Evolutionary conservation across 805 yeast species (phyloP).

Genomic region (Spathaspora passalidarum): DNA sequence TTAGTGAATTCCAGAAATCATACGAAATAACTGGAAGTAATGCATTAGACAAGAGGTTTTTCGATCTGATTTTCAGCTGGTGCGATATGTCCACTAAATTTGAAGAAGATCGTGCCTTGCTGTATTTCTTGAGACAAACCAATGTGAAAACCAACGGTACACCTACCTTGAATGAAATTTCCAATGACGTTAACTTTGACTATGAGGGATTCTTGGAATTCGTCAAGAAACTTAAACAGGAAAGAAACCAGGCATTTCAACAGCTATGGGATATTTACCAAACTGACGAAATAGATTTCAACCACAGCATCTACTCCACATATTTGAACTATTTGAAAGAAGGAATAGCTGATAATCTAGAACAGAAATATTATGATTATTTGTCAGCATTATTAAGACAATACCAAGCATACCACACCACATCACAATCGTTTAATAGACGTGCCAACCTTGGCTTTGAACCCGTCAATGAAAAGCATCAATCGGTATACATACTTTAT

Average conservation of each 20-base stretch:
- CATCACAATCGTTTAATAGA: conserved; percentile 17
- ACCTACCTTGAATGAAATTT: not conserved
- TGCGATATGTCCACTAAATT: conserved; percentile 31
- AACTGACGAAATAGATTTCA: conserved; percentile 18
- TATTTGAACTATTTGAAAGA: conserved; percentile 25
- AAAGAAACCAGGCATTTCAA: conserved; percentile 23
- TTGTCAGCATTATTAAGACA: conserved; percentile 15
- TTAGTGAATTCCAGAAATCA: conserved; percentile 32
- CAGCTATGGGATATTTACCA: conserved; percentile 37
- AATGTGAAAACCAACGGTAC: conserved; percentile 1
- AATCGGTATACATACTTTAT: conserved; percentile 15
- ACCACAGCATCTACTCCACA: conserved; percentile 20
- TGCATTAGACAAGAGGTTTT: conserved; percentile 21
- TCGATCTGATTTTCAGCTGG: conserved; percentile 39
- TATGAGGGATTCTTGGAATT: conserved; percentile 34
- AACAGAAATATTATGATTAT: conserved; percentile 19
- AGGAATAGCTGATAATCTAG: conserved; percentile 14
- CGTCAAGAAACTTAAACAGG: conserved; percentile 19
- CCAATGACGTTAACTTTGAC: conserved; percentile 30
- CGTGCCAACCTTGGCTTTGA: not conserved
- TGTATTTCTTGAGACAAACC: conserved; percentile 21
- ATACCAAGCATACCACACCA: conserved; percentile 12
- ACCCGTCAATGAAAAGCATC: conserved; percentile 9
- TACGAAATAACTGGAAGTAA: conserved; percentile 22
- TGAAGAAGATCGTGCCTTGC: conserved; percentile 24